Evolutionary conservation across 176 grass and related monocot genomes (phyloP).

Genomic region (Oryza glumipatula): DNA sequence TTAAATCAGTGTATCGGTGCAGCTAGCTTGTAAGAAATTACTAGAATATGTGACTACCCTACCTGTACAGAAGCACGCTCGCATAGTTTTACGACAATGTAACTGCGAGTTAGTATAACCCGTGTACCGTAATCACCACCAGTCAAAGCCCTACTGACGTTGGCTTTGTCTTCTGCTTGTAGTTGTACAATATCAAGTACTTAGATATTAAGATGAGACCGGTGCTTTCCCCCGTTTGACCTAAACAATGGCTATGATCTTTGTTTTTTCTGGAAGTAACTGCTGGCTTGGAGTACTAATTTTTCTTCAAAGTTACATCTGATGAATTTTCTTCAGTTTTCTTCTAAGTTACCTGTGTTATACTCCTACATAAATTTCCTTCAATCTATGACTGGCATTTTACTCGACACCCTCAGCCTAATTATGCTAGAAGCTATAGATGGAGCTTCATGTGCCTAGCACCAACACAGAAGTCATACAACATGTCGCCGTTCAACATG

Average conservation of each 20-base stretch:
- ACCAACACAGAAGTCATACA: background rate
- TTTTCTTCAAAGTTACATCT: background rate
- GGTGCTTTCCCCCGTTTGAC: slow-evolving; percentile 1
- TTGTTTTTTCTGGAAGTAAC: background rate
- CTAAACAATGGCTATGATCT: background rate
- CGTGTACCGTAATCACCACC: background rate
- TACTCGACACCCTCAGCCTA: background rate
- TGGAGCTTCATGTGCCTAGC: background rate
- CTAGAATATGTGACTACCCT: background rate
- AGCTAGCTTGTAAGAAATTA: background rate
- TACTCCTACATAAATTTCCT: no score
- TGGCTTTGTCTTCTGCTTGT: slow-evolving; percentile 4
- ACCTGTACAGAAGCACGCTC: slow-evolving; percentile 21
- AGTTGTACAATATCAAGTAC: background rate
- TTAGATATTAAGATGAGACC: background rate
- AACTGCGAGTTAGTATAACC: background rate
- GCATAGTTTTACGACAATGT: background rate
- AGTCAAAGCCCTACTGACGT: background rate
- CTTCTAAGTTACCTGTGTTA: no score
- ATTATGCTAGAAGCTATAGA: background rate
- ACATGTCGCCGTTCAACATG: background rate
- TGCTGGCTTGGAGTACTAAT: background rate
- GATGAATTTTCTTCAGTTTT: no score
- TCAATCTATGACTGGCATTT: background rate
- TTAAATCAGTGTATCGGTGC: background rate